Conservation (phyloP, 352 stramenopile genomes). For the Pythium brassicae region DNA sequence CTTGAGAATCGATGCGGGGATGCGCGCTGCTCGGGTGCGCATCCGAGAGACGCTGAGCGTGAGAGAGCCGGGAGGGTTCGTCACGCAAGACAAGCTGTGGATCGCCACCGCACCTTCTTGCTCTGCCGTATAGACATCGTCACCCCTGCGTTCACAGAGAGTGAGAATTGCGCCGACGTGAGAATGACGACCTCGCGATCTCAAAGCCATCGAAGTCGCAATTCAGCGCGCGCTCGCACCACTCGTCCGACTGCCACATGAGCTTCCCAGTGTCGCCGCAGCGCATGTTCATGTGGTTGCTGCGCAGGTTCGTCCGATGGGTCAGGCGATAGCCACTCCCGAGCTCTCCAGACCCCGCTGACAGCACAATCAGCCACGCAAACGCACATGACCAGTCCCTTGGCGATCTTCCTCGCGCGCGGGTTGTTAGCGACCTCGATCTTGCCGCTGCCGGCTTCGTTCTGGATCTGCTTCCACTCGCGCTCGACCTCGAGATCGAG, state of each 20-base stretch:
- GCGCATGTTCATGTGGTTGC: constrained; percentile 89
- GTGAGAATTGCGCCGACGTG: neutral
- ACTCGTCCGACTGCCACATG: constrained; percentile 84
- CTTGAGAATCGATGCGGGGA: constrained; percentile 86
- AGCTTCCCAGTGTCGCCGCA: constrained; percentile 74
- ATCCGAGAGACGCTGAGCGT: neutral
- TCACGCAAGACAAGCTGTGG: no score
- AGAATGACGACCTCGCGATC: neutral
- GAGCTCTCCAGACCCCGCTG: no score
- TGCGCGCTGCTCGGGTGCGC: constrained; percentile 47
- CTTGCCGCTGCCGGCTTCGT: constrained; percentile 40
- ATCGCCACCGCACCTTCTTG: constrained; percentile 54
- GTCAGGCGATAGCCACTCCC: no score
- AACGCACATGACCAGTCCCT: constrained; percentile 66
- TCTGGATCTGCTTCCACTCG: constrained; percentile 79
- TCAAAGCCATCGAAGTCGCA: neutral
- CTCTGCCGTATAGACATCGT: constrained; percentile 64
- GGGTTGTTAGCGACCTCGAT: constrained; percentile 74
- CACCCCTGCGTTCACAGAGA: constrained; percentile 25
- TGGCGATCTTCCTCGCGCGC: constrained; percentile 60
- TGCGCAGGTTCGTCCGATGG: constrained; percentile 12
- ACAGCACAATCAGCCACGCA: neutral
- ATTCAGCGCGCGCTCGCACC: constrained; percentile 15
- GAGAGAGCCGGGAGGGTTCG: constrained; percentile 1
- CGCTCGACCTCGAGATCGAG: constrained; percentile 77